Conservation (phyloP, 139 green algal species). For the Chlorella sp. region DNA sequence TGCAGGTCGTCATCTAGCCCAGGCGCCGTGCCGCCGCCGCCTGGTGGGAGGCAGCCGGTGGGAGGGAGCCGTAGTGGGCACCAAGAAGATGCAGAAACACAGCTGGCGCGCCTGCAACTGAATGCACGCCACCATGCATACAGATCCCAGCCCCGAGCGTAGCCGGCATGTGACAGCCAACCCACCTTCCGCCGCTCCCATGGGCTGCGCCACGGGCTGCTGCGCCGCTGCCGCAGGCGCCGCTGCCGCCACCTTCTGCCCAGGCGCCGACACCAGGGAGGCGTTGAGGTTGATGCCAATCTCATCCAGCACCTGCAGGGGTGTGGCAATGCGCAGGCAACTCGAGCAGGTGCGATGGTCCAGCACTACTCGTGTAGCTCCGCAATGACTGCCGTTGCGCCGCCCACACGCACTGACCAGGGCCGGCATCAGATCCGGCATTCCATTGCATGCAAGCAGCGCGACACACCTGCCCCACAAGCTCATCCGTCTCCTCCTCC, state of each 20-base stretch:
- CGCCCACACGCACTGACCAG: too few species aligned
- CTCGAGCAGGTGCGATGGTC: too few species aligned
- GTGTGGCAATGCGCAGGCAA: too few species aligned
- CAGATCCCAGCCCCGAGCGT: too few species aligned
- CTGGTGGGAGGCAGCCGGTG: not conserved
- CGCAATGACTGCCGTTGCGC: too few species aligned
- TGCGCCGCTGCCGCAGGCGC: not conserved
- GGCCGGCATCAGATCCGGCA: too few species aligned
- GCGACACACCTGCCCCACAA: slow-evolving; percentile 77
- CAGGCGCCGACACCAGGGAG: slow-evolving; percentile 47
- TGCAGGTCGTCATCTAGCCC: slow-evolving; percentile 88
- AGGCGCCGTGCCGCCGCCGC: slow-evolving; percentile 27
- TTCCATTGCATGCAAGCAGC: too few species aligned
- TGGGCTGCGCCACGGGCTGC: slow-evolving; percentile 40
- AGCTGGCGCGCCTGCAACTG: too few species aligned
- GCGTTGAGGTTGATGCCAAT: slow-evolving; percentile 81
- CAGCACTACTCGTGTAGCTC: too few species aligned
- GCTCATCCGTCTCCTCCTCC: slow-evolving; percentile 96
- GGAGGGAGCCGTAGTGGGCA: not conserved
- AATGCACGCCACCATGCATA: too few species aligned
- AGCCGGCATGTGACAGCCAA: too few species aligned
- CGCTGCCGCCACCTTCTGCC: not conserved
- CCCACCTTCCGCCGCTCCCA: slow-evolving; percentile 31
- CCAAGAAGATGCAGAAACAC: too few species aligned
- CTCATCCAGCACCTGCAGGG: slow-evolving; percentile 89